These are phyloP conservation scores for Gossypium stocksii DNA, from an alignment of 345 rosid species.

Conservation along the genomic window DNA sequence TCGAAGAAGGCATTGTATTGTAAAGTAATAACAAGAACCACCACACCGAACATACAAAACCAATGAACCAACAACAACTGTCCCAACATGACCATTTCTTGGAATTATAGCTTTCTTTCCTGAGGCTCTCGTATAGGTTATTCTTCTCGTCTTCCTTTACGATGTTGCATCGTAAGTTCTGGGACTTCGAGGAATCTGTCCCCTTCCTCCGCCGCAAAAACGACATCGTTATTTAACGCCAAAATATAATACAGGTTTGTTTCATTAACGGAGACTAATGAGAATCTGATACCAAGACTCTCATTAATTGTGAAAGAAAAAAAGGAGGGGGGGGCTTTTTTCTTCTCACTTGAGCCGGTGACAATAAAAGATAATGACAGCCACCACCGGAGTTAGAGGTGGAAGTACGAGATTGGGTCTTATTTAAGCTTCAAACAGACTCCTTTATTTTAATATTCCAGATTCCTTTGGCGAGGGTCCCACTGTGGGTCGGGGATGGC, in stretches of 20 bases:
- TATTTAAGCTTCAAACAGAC: not conserved
- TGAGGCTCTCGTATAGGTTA: not conserved
- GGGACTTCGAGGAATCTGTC: slow-evolving; percentile 11
- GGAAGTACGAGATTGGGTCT: slow-evolving; percentile 13
- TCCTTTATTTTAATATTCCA: not conserved
- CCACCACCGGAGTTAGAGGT: slow-evolving; percentile 14
- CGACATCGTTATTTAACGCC: slow-evolving; percentile 25
- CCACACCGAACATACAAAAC: slow-evolving; percentile 53
- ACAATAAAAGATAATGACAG: not conserved
- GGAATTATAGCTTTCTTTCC: not conserved
- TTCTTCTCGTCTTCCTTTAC: slow-evolving; percentile 1
- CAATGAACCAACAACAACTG: slow-evolving; percentile 63
- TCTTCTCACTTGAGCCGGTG: not conserved
- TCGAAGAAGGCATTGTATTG: slow-evolving; percentile 65
- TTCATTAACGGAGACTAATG: not conserved
- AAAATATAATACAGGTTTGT: not conserved
- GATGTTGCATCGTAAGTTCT: slow-evolving; percentile 5
- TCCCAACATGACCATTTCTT: slow-evolving; percentile 51
- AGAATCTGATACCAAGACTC: not conserved
- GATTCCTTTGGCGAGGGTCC: not conserved
- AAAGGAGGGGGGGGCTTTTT: not conserved
- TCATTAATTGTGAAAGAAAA: not conserved
- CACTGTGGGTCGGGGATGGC: not conserved
- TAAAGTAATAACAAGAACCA: slow-evolving; percentile 51
- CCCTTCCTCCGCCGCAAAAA: slow-evolving; percentile 38